Percentiles rank a stretch among this genome's conserved stretches.
Evolutionary conservation across 805 yeast species (phyloP).

Genomic region (Cyberlindnera mrakii): DNA sequence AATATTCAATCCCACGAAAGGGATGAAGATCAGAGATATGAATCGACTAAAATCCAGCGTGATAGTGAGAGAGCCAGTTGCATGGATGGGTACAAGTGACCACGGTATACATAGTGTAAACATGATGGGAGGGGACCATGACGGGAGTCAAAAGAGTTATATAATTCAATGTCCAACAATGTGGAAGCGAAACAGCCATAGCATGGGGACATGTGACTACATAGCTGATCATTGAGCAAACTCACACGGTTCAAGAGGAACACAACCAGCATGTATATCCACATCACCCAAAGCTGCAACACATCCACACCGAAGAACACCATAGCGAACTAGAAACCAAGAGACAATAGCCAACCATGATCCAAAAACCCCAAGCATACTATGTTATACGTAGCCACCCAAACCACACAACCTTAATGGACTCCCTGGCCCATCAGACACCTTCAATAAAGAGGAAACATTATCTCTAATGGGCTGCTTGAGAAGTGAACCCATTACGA

Average conservation of each 20-base stretch:
- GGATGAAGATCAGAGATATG: conserved; percentile 7
- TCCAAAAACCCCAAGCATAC: not conserved
- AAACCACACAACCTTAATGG: too few species aligned
- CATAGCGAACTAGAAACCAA: too few species aligned
- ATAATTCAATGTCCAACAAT: too few species aligned
- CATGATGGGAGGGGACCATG: not conserved
- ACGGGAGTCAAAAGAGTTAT: too few species aligned
- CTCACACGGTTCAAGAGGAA: conserved; percentile 23
- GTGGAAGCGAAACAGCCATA: too few species aligned
- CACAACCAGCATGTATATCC: conserved; percentile 4
- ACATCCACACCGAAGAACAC: not conserved
- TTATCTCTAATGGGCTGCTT: conserved; percentile 8
- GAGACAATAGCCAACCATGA: not conserved
- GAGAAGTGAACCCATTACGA: conserved; percentile 30
- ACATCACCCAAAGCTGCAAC: not conserved
- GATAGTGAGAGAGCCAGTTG: not conserved
- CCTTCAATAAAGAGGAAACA: not conserved
- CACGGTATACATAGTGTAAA: not conserved
- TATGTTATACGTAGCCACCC: not conserved
- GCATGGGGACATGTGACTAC: too few species aligned
- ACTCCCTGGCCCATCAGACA: not conserved
- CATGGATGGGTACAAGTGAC: not conserved
- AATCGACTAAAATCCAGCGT: not conserved
- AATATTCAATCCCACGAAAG: conserved; percentile 9
- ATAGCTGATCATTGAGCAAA: not conserved